Evolutionary conservation across 1,284 basidiomycete genomes (phyloP), one percentile per base, ranked within the genome.

Genomic region (Pascua sp.): DNA sequence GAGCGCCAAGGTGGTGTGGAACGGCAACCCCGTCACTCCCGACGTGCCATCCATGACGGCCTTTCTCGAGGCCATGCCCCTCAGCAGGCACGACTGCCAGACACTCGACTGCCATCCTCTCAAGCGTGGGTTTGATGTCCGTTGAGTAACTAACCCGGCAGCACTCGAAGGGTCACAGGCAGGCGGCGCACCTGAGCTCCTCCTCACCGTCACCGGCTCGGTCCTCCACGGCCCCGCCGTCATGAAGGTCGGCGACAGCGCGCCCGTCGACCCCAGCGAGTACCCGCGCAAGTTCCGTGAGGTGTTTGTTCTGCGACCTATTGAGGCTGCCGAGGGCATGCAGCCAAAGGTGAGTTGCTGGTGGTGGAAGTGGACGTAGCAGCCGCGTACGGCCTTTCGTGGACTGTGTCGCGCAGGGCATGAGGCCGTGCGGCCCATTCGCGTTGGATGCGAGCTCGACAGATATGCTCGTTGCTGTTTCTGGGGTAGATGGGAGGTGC

Each of bases 251-350:
- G 59, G 63, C 44, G 65, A 64, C 47, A 57, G 58, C 15, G 59
- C 57, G 4, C 51, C 60, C n/a, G 43, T 51, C 32, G 55, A 63
- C 11, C 58, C 68, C 11, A 51, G 55, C 42, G 68, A 73, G 53
- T 53, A 65, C 48, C 71, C 73, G 24, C 63, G 73, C 43, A 75
- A 75, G 58, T 75, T 73, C 53, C 69, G 72, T 57, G 71, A 75
- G 60, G 67, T 75, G 53, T 75, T 75, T 53, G 68, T 75, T 37
- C 59, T 75, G 15, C 61, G 66, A 16, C 69, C 68, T 8, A 55
- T 64, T 16, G 71, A 69, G 44, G 63, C 64, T 24, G 67, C 61
- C 4, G 71, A 71, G 52, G 71, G 71, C 24, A 70, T 66, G 63
- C 73, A 73, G 56, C 73, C 73, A 0, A 75, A 68, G 57, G 73